A percentile compares a stretch with the other conserved stretches of the same genome.
These are phyloP conservation scores for Edaphochlamys debaryana DNA, from an alignment of 139 green algal species.

Conservation along the genomic window DNA sequence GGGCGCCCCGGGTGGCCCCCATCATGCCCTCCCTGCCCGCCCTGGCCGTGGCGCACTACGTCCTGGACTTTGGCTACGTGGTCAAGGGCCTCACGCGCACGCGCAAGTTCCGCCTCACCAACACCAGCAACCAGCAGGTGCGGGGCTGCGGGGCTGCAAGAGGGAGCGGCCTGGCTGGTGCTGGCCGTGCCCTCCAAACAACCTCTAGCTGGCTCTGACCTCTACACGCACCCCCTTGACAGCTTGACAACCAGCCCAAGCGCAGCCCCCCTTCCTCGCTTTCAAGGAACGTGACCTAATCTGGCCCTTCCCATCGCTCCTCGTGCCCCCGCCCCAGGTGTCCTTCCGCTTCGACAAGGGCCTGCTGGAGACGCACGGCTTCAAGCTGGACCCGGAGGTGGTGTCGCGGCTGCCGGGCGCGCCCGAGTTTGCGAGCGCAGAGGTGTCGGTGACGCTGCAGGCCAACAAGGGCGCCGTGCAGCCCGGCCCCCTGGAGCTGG, in stretches of 20 bases:
- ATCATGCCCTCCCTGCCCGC: slow-evolving; percentile 35
- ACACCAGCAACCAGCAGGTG: slow-evolving; percentile 68
- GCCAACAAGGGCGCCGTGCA: slow-evolving; percentile 54
- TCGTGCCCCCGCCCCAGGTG: slow-evolving; percentile 36
- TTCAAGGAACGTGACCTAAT: too few relatives aligned
- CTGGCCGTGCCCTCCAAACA: too few relatives aligned
- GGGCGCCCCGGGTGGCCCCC: background rate
- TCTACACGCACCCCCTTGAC: too few relatives aligned
- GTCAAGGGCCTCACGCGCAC: slow-evolving; percentile 69
- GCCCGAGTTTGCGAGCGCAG: slow-evolving; percentile 60
- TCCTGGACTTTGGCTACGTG: slow-evolving; percentile 84
- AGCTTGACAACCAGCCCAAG: too few relatives aligned
- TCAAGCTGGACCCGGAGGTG: slow-evolving; percentile 74
- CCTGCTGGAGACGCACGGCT: slow-evolving; percentile 67
- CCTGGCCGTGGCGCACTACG: slow-evolving; percentile 65
- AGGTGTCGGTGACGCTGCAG: slow-evolving; percentile 68
- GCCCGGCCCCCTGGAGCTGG: slow-evolving; percentile 62
- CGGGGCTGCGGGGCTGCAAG: too few relatives aligned
- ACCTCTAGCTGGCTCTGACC: too few relatives aligned
- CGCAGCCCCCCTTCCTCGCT: too few relatives aligned
- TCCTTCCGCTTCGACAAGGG: slow-evolving; percentile 70
- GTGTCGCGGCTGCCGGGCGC: slow-evolving; percentile 71
- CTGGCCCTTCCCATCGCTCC: too few relatives aligned
- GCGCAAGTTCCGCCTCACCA: slow-evolving; percentile 74
- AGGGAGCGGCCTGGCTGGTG: too few relatives aligned